Base-by-base conservation (phyloP, 1,139 yeast species). In the Sugiyamaella xylanicola region DNA sequence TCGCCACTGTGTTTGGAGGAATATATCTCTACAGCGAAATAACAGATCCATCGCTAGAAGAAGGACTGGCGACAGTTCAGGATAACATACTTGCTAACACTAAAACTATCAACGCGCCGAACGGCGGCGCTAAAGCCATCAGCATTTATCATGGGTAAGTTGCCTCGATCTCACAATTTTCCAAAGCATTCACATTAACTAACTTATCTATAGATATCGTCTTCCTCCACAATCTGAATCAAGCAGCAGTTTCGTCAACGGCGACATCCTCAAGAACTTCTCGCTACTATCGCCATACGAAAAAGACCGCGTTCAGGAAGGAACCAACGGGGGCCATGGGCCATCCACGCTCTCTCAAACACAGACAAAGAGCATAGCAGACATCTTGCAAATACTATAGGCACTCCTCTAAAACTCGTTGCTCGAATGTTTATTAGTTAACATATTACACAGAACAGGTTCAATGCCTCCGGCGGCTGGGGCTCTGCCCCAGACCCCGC, bases 1-100 rank as follows among this genome's bases (percentile, higher is more conserved):
- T 54, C 2, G 47, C 36, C 20, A 54, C 56, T n/a, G 51, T 46
- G 21, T 49, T 46, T 8, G 56, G 56, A 11, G 56, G 56, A 1
- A 8, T 54, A n/a, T 54, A 54, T 45, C 51, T 54, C 11, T 36
- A 43, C 32, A 35, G 51, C 25, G 43, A 48, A 16, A 25, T 47
- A 8, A 5, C 13, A 16, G 48, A 49, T 17, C 16, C 13, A 7
- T 2, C 13, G 15, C 37, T 44, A 2, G 37, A 37, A 25, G 29
- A 51, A 11, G 27, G 19, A 4, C 39, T 51, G 13, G 3, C 20
- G 5, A 22, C 25, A 3, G 27, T 27, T 3, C 46, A 41, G 32
- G 32, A 41, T 17, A 41, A 48, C 17, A 17, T 39, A 15, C 35
- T 48, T 20, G 52, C 40, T 2, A 40, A 29, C 19, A 35, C 46